phyloP scores from a whole-genome alignment of 768 basidiomycete species.

The Sporobolomyces roseus region DNA sequence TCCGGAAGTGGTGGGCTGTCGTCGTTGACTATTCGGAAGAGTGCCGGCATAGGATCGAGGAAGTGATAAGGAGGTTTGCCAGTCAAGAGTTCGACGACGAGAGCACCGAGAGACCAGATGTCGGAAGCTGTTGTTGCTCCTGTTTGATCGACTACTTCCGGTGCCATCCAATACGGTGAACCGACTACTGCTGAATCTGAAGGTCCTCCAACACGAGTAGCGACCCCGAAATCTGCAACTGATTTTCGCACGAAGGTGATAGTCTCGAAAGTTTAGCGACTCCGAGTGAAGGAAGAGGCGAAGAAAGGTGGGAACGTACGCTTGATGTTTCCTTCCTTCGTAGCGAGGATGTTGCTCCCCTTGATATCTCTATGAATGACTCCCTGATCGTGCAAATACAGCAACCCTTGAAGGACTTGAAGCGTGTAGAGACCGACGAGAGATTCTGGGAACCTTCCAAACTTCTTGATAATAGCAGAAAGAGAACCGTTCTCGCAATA shows the following conservation, averaged over 20 bases:
- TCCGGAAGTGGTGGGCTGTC: slow-evolving; percentile 96
- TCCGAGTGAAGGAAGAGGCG: too few relatives aligned
- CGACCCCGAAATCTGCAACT: slow-evolving; percentile 97
- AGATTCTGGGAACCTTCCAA: slow-evolving; percentile 97
- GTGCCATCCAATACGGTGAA: slow-evolving; percentile 99
- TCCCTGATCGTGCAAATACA: slow-evolving; percentile 97
- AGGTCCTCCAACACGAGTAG: slow-evolving; percentile 69
- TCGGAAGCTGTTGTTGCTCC: slow-evolving; percentile 96
- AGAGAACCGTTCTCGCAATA: slow-evolving; percentile 98
- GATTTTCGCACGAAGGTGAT: slow-evolving; percentile 91
- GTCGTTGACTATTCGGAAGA: slow-evolving; percentile 97
- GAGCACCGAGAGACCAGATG: slow-evolving; percentile 86
- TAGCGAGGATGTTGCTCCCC: slow-evolving; percentile 96
- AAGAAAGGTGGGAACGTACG: slow-evolving; percentile 52
- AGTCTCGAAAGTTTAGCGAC: not conserved
- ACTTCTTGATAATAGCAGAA: slow-evolving; percentile 89
- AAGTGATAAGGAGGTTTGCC: slow-evolving; percentile 94
- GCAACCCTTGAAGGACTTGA: slow-evolving; percentile 89
- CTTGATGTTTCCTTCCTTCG: slow-evolving; percentile 97
- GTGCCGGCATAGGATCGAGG: slow-evolving; percentile 94
- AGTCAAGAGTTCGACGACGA: slow-evolving; percentile 90
- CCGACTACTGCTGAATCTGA: slow-evolving; percentile 90
- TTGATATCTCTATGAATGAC: slow-evolving; percentile 99
- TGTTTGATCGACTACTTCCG: slow-evolving; percentile 96
- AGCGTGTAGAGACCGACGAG: slow-evolving; percentile 95